These are phyloP conservation scores for Auriscalpium vulgare DNA, from an alignment of 768 basidiomycete species.

Conservation along the genomic window DNA sequence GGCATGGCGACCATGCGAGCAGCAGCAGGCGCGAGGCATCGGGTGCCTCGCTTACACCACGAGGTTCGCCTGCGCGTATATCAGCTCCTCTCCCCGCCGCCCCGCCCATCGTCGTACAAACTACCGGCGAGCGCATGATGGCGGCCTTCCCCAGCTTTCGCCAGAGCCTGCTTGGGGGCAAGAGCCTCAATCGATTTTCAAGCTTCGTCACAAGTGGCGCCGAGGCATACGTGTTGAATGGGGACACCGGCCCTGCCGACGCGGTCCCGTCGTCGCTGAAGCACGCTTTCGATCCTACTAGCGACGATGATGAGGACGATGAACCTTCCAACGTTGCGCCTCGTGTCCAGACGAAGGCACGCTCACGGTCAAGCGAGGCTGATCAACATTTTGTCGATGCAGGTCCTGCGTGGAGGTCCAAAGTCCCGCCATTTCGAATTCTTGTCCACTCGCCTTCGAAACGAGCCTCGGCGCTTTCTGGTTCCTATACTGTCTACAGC, in stretches of 20 bases:
- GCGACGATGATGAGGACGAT: constrained; percentile 30
- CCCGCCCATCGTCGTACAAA: constrained; percentile 48
- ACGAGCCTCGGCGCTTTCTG: constrained; percentile 53
- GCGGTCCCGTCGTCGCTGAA: constrained; percentile 14
- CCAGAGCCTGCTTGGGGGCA: constrained; percentile 66
- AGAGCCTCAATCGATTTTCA: constrained; percentile 77
- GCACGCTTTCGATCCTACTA: constrained; percentile 17
- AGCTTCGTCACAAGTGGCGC: constrained; percentile 82
- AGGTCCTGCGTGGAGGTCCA: constrained; percentile 66
- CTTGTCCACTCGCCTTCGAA: constrained; percentile 80
- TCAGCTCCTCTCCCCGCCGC: constrained; percentile 18
- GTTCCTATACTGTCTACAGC: constrained; percentile 67
- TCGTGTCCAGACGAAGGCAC: constrained; percentile 11
- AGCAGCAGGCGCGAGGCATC: constrained; percentile 30
- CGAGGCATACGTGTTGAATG: constrained; percentile 75
- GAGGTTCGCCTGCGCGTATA: constrained; percentile 24
- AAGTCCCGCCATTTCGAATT: constrained; percentile 64
- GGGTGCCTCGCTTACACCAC: constrained; percentile 42
- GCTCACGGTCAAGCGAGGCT: constrained; percentile 32
- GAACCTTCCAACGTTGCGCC: constrained; percentile 28
- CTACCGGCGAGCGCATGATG: constrained; percentile 56
- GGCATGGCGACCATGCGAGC: constrained; percentile 15
- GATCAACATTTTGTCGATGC: constrained; percentile 66
- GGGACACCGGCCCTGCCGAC: constrained; percentile 29
- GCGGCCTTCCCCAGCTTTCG: constrained; percentile 57